Percentiles rank a stretch among this genome's conserved stretches.
phyloP scores from a whole-genome alignment of 2,329 filamentous ascomycete species.

The Rosellinia necatrix region DNA sequence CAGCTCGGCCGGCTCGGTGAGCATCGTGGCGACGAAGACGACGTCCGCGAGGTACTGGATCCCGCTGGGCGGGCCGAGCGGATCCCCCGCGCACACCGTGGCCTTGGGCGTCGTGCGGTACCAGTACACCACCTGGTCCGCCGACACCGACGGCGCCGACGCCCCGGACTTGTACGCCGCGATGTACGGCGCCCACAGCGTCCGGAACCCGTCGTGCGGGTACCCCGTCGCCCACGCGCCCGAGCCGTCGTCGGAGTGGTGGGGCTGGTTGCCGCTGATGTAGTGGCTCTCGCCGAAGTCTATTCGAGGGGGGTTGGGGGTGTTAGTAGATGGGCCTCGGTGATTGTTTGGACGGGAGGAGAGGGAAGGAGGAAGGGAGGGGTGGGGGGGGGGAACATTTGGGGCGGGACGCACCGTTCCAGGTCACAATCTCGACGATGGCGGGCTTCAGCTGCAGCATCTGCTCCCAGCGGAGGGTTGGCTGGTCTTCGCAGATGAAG shows the following conservation, averaged over 20 bases:
- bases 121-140: slow-evolving; percentile 22
- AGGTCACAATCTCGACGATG: slow-evolving; percentile 20
- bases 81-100: slow-evolving; percentile 14
- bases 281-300: too few species aligned
- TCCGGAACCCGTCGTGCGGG: slow-evolving; percentile 14
- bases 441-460: slow-evolving; percentile 16
- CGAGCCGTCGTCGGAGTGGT: slow-evolving; percentile 22
- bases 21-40: slow-evolving; percentile 22
- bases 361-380: not conserved
- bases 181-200: slow-evolving; percentile 18
- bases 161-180: slow-evolving; percentile 21
- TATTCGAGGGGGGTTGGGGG: too few species aligned
- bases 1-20: slow-evolving; percentile 15
- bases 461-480: slow-evolving; percentile 19
- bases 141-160: slow-evolving; percentile 8
- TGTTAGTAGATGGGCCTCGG: too few species aligned
- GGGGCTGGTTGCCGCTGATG: slow-evolving; percentile 18
- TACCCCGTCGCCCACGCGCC: slow-evolving; percentile 20
- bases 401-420: slow-evolving; percentile 14
- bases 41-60: slow-evolving; percentile 18
- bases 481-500: slow-evolving; percentile 21
- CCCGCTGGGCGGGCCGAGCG: slow-evolving; percentile 10
- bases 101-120: slow-evolving; percentile 20
- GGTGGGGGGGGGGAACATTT: not conserved
- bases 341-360: too few species aligned